Evolutionary conservation across 352 stramenopile genomes (phyloP).

Genomic region (Globisporangium recalcitrans): DNA sequence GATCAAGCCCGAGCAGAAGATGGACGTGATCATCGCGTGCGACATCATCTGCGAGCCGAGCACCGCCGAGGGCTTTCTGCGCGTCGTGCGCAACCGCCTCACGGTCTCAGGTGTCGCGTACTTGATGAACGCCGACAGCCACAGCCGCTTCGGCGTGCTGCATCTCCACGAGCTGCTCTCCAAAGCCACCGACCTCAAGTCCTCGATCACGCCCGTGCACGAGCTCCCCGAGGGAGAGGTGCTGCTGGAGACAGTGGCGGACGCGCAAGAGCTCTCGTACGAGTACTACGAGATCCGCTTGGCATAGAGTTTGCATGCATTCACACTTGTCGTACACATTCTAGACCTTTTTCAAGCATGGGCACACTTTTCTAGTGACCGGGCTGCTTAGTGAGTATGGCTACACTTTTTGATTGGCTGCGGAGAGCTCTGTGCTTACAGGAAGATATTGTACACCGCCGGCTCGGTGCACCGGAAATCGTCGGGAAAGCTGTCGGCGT

Average conservation of each 20-base stretch:
- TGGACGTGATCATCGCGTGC: slow-evolving; percentile 80
- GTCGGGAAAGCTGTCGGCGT: slow-evolving; percentile 61
- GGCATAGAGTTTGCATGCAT: slow-evolving; percentile 1
- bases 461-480: slow-evolving; percentile 62
- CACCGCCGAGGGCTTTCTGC: slow-evolving; percentile 83
- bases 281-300: slow-evolving; percentile 85
- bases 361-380: neutral
- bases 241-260: slow-evolving; percentile 71
- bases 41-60: slow-evolving; percentile 87
- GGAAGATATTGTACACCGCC: slow-evolving; percentile 53
- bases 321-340: neutral
- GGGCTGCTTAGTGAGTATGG: neutral
- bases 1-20: slow-evolving; percentile 45
- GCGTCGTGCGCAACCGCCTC: slow-evolving; percentile 63
- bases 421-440: slow-evolving; percentile 21
- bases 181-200: slow-evolving; percentile 49
- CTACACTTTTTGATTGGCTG: neutral
- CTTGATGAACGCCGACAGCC: slow-evolving; percentile 84
- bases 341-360: neutral
- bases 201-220: slow-evolving; percentile 63
- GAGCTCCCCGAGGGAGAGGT: slow-evolving; percentile 46
- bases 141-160: slow-evolving; percentile 79
- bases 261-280: slow-evolving; percentile 77
- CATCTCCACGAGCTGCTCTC: slow-evolving; percentile 67
- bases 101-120: slow-evolving; percentile 55